These are phyloP conservation scores for Gypsophila paniculata DNA, from an alignment of 179 eudicot species.

Conservation along the genomic window DNA sequence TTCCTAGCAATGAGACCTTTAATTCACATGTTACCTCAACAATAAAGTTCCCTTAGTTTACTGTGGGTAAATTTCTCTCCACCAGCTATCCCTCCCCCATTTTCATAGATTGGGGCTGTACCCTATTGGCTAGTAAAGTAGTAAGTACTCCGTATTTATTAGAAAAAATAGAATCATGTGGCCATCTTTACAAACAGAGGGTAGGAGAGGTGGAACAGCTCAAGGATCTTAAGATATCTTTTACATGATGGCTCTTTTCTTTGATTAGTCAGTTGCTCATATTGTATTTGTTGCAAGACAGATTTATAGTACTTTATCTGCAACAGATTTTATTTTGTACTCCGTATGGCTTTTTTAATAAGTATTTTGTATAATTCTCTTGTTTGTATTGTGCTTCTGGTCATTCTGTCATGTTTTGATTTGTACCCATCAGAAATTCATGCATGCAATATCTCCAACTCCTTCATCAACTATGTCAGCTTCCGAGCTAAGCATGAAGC, in stretches of 20 bases:
- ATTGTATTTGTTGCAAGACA: background rate
- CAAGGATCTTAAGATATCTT: background rate
- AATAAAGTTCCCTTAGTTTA: background rate
- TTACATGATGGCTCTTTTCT: background rate
- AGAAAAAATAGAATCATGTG: background rate
- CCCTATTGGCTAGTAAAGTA: too few relatives aligned
- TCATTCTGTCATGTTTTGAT: constrained; percentile 12
- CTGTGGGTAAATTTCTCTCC: background rate
- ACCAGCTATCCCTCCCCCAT: too few relatives aligned
- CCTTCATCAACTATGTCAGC: constrained; percentile 84
- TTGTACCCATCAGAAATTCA: constrained; percentile 60
- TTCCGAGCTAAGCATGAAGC: constrained; percentile 56
- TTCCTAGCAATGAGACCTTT: background rate
- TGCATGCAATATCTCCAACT: constrained; percentile 95
- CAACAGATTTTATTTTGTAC: background rate
- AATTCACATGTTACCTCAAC: background rate
- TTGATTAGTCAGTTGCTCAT: background rate
- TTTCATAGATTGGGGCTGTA: background rate
- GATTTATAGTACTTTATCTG: background rate
- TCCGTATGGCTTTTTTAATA: background rate
- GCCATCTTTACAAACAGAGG: background rate
- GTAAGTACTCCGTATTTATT: too few relatives aligned
- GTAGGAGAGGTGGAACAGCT: background rate
- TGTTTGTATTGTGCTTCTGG: constrained; percentile 6
- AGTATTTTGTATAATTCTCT: background rate